Evolutionary conservation across 345 rosid genomes (phyloP).

Genomic region (Psidium friedrichsthalianum): DNA sequence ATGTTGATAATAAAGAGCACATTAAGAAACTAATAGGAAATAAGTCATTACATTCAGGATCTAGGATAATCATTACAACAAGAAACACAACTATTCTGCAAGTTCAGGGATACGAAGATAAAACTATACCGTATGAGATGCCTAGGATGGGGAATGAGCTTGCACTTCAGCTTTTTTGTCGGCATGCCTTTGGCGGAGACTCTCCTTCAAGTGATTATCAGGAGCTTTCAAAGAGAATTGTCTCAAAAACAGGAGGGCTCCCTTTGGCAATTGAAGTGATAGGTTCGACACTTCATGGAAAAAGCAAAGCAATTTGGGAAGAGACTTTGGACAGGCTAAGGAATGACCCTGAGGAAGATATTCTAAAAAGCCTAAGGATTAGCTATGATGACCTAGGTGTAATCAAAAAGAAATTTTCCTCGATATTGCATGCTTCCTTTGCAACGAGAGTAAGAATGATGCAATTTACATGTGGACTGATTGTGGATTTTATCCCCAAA

Average conservation of each 20-base stretch:
- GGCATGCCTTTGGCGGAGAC: not conserved
- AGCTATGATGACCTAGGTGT: not conserved
- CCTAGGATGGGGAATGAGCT: accelerated
- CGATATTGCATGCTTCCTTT: not conserved
- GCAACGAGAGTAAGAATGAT: not conserved
- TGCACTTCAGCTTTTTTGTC: not conserved
- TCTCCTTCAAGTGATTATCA: not conserved
- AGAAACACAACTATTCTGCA: not conserved
- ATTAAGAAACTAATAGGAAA: not conserved
- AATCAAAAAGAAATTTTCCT: not conserved
- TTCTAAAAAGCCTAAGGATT: not conserved
- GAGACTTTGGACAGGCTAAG: not conserved
- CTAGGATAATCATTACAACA: not conserved
- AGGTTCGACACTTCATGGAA: not conserved
- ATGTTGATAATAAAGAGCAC: not conserved
- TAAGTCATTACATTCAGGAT: not conserved
- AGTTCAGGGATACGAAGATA: accelerated
- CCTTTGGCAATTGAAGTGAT: not conserved
- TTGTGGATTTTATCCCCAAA: accelerated
- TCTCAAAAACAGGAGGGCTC: not conserved
- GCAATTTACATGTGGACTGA: not conserved
- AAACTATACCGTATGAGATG: not conserved
- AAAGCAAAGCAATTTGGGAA: not conserved
- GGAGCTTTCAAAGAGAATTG: accelerated
- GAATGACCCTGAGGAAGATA: not conserved